Percentiles rank a stretch among this genome's conserved stretches.
These are phyloP conservation scores for Monosporascus sp. DNA, from an alignment of 2,329 filamentous ascomycete species.

Conservation along the genomic window DNA sequence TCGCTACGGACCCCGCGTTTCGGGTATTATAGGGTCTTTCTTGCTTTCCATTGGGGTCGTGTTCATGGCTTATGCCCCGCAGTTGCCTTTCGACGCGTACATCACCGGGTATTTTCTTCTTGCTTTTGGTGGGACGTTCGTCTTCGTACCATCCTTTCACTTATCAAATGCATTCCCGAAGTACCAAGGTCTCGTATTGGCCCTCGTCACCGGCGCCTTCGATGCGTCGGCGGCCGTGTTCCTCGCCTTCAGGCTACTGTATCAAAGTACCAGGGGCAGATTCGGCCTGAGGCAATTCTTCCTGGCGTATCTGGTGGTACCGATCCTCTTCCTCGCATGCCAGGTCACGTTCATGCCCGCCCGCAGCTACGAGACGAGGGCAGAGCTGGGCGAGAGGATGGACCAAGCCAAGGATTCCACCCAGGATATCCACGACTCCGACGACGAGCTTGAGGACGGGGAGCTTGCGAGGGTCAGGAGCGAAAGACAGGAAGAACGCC, in stretches of 20 bases:
- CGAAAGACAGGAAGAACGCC: slow-evolving; percentile 45
- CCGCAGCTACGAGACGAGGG: slow-evolving; percentile 32
- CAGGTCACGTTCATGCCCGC: slow-evolving; percentile 36
- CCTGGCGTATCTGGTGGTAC: slow-evolving; percentile 32
- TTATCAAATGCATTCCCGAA: slow-evolving; percentile 60
- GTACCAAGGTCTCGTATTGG: slow-evolving; percentile 54
- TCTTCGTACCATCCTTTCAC: slow-evolving; percentile 61
- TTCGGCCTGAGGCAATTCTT: slow-evolving; percentile 36
- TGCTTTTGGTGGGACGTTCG: slow-evolving; percentile 56
- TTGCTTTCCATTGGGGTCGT: slow-evolving; percentile 53
- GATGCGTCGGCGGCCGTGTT: slow-evolving; percentile 60
- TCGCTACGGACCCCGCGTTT: slow-evolving; percentile 58
- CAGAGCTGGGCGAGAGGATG: slow-evolving; percentile 35
- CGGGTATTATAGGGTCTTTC: slow-evolving; percentile 55
- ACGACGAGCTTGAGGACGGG: slow-evolving; percentile 44
- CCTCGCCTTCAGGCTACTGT: slow-evolving; percentile 52
- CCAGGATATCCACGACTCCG: slow-evolving; percentile 46
- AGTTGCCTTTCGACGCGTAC: slow-evolving; percentile 56
- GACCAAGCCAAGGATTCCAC: slow-evolving; percentile 30
- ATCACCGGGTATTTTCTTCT: slow-evolving; percentile 55
- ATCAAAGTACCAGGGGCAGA: slow-evolving; percentile 36
- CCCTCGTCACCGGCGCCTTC: slow-evolving; percentile 58
- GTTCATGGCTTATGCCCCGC: slow-evolving; percentile 53
- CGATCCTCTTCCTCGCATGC: slow-evolving; percentile 29
- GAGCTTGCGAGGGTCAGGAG: slow-evolving; percentile 38